Base-by-base conservation (phyloP, 495 filamentous ascomycete genomes). In the Penicillium maclennaniae region DNA sequence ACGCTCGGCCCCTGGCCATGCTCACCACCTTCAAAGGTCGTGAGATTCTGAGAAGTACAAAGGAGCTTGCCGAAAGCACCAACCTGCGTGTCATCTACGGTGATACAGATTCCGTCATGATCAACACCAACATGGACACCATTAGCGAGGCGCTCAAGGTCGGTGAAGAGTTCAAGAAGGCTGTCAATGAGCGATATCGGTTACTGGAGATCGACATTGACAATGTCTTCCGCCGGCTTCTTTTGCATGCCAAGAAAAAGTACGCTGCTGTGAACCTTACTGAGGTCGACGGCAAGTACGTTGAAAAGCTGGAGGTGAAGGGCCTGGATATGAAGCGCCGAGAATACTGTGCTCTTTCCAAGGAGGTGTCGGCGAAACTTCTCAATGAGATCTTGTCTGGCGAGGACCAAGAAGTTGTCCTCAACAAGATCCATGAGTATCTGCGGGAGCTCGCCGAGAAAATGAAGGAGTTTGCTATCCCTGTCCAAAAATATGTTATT, bases 101-200 rank as follows among this genome's bases (percentile, higher is more conserved):
- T 71, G 93, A 98, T 73, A 98, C 93, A 20, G 93, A 98, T 68
- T 98, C 93, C 20, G 93, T 98, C 71, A 98, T 98, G 93, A 96
- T 98, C 71, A 97, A 98, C 61, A 96, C 93, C 43, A 96, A 96
- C 67, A 89, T 89, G 45, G 89, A 96, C 65, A 96, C 88, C 49
- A 88, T 97, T 26, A 85, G 87, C 26, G 92, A 96, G 58, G 92
- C 93, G 15, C 68, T 97, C 31, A 90, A 91, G 61, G 83, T 97
- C 45, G 95, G 95, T 37, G 83, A 83, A 49, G 86, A 89, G 44
- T 88, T 90, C 69, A 89, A 88, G 71, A 79, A 77, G 55, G 75
- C 80, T 14, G 87, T 98, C 69, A 98, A 98, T 62, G 88, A 95
- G 48, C 83, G 84, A 39, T 97, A 97, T 69, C 86, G 78, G 59